These are phyloP conservation scores for Licmophora abbreviata DNA, from an alignment of 108 stramenopile genomes.

Conservation along the genomic window DNA sequence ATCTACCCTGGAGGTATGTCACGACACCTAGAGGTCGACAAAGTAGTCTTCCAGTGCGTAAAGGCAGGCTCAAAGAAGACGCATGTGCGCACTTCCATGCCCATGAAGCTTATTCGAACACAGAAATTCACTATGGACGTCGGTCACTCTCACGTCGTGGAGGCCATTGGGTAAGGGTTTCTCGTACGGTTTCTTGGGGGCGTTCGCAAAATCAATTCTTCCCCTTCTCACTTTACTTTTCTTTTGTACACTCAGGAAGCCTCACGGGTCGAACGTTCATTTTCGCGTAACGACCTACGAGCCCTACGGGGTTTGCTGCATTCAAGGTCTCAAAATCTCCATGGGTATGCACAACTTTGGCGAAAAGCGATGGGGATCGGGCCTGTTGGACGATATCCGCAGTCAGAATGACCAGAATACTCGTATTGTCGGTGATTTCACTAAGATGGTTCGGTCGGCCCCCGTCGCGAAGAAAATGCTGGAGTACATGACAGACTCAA, in stretches of 20 bases:
- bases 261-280: conserved; percentile 18
- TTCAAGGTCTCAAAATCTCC: conserved; percentile 21
- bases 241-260: no score
- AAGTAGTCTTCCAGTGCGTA: conserved; percentile 15
- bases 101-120: conserved; percentile 2
- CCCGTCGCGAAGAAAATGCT: conserved; percentile 19
- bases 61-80: conserved; percentile 5
- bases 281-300: conserved; percentile 18
- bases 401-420: conserved; percentile 18
- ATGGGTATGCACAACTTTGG: conserved; percentile 35
- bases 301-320: conserved; percentile 31
- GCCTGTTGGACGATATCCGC: conserved; percentile 19
- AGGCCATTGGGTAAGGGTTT: conserved; percentile 23
- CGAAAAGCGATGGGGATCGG: conserved; percentile 19
- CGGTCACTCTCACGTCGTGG: conserved; percentile 23
- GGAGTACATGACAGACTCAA: conserved; percentile 7
- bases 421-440: conserved; percentile 29
- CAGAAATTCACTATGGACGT: conserved; percentile 24
- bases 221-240: no score
- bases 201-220: no score
- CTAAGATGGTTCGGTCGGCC: conserved; percentile 26
- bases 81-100: conserved; percentile 2
- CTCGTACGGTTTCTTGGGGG: no score
- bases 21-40: conserved; percentile 8
- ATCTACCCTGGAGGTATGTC: conserved; percentile 24